These are phyloP conservation scores for Hanseniaspora lindneri DNA, from an alignment of 805 yeast genomes.

Conservation along the genomic window DNA sequence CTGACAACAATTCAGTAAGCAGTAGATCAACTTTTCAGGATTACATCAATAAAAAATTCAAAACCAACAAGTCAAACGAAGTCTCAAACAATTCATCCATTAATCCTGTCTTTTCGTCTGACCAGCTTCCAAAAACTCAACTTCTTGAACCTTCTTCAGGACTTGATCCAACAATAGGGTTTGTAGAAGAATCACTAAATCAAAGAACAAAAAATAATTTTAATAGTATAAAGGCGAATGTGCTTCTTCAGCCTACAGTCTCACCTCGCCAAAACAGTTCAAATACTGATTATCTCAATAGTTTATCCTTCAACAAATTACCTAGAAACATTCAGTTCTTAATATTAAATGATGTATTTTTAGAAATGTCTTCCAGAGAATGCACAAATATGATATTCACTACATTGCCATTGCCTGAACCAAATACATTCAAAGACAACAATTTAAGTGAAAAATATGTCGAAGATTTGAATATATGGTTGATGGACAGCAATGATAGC, in stretches of 20 bases:
- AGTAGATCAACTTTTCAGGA: slow-evolving; percentile 7
- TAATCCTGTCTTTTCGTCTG: slow-evolving; percentile 58
- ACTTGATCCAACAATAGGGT: slow-evolving; percentile 36
- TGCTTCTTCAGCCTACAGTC: slow-evolving; percentile 22
- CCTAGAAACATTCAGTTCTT: slow-evolving; percentile 87
- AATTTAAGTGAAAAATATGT: slow-evolving; percentile 63
- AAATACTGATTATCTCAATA: slow-evolving; percentile 29
- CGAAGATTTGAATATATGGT: slow-evolving; percentile 66
- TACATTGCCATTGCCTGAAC: slow-evolving; percentile 77
- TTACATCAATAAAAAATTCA: slow-evolving; percentile 6
- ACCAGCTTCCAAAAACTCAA: slow-evolving; percentile 56
- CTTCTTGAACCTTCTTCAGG: slow-evolving; percentile 59
- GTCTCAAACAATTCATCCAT: slow-evolving; percentile 14
- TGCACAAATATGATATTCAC: slow-evolving; percentile 69
- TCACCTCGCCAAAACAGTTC: slow-evolving; percentile 28
- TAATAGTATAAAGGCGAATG: slow-evolving; percentile 14
- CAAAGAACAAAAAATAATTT: slow-evolving; percentile 9
- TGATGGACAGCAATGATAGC: slow-evolving; percentile 35
- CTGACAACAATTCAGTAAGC: not conserved
- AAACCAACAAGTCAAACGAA: not conserved
- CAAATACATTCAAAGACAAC: slow-evolving; percentile 66
- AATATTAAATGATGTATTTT: slow-evolving; percentile 77
- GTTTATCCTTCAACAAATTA: slow-evolving; percentile 61
- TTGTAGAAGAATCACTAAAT: slow-evolving; percentile 4
- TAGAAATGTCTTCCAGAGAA: not conserved